Percentiles rank a stretch among this genome's conserved stretches.
Evolutionary conservation across 140 eudicot genomes (phyloP).

Genomic region (Senecio squalidus): DNA sequence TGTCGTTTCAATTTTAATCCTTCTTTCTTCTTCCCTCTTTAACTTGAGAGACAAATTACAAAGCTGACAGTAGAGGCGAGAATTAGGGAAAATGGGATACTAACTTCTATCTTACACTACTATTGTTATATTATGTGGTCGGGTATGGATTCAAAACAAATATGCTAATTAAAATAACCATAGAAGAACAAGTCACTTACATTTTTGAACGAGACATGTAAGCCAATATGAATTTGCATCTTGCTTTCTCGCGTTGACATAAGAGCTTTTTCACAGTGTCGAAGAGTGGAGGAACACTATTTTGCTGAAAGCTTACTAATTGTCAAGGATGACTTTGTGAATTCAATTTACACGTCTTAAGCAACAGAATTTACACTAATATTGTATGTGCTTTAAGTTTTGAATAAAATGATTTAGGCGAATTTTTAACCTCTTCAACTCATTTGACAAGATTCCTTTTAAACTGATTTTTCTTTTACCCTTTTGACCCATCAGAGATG

Average conservation of each 20-base stretch:
- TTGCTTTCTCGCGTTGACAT: constrained; percentile 24
- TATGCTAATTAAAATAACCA: not conserved
- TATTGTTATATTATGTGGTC: not conserved
- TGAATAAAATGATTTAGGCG: too few species aligned
- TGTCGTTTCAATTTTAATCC: too few species aligned
- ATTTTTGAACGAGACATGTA: constrained; percentile 83
- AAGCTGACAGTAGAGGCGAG: too few species aligned
- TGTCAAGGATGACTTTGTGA: constrained; percentile 39
- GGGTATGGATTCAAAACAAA: not conserved
- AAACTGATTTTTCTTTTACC: too few species aligned
- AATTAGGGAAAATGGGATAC: too few species aligned
- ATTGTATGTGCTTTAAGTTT: not conserved
- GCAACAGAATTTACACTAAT: not conserved
- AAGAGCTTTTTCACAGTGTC: constrained; percentile 76
- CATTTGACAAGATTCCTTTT: too few species aligned
- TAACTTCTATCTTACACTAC: not conserved
- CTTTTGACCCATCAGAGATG: too few species aligned
- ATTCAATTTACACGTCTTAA: not conserved
- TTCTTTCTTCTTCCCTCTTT: too few species aligned
- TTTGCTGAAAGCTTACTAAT: constrained; percentile 81
- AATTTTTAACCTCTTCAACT: too few species aligned
- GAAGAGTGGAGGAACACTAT: constrained; percentile 78
- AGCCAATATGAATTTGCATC: constrained; percentile 71
- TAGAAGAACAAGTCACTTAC: constrained; percentile 37
- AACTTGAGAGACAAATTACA: too few species aligned